Conservation (phyloP, 2,329 filamentous ascomycete genomes). For the Ceratocystis variospora region DNA sequence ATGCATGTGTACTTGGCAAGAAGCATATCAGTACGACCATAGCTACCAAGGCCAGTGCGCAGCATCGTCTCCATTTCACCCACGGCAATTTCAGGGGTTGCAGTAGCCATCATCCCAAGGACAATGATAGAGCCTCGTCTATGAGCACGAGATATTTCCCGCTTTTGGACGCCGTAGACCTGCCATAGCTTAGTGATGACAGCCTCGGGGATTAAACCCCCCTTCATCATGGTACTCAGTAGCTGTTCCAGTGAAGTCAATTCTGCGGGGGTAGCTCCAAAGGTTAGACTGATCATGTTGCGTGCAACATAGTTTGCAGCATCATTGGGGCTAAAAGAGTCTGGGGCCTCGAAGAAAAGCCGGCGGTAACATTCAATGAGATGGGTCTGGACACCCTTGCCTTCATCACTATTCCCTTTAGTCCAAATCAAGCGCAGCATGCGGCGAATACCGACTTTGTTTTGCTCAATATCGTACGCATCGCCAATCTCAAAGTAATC, state of each 20-base stretch:
- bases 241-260: slow-evolving; percentile 91
- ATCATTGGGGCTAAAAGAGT: slow-evolving; percentile 74
- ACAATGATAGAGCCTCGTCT: slow-evolving; percentile 90
- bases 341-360: slow-evolving; percentile 90
- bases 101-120: slow-evolving; percentile 87
- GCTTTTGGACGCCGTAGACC: slow-evolving; percentile 86
- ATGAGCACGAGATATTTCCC: slow-evolving; percentile 83
- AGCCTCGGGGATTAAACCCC: slow-evolving; percentile 67
- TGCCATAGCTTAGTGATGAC: slow-evolving; percentile 94
- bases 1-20: slow-evolving; percentile 93
- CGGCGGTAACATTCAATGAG: slow-evolving; percentile 93
- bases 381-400: slow-evolving; percentile 93
- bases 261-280: slow-evolving; percentile 86
- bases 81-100: slow-evolving; percentile 82
- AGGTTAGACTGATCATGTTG: slow-evolving; percentile 98
- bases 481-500: slow-evolving; percentile 94
- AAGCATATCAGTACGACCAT: slow-evolving; percentile 70
- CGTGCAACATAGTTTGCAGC: slow-evolving; percentile 89
- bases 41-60: slow-evolving; percentile 67
- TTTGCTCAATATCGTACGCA: slow-evolving; percentile 89
- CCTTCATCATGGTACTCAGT: slow-evolving; percentile 94
- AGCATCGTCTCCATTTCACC: slow-evolving; percentile 93
- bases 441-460: slow-evolving; percentile 78
- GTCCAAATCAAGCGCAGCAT: slow-evolving; percentile 99
- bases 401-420: slow-evolving; percentile 97